Base-by-base conservation (phyloP, 177 flowering plant species). In the Telopea speciosissima region DNA sequence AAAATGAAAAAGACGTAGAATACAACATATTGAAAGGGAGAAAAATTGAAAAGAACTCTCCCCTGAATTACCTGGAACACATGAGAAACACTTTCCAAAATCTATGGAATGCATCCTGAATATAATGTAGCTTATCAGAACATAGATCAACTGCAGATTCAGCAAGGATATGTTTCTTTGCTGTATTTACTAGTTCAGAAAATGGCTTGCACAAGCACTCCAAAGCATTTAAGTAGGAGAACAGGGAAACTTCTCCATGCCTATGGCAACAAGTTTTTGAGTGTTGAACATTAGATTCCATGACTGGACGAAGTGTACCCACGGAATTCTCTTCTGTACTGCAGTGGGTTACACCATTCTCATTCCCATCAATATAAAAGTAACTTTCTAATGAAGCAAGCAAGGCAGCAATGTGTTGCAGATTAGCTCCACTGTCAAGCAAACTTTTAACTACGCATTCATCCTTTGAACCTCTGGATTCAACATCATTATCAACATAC, bases 131-230 rank as follows among this genome's bases (percentile, higher is more conserved):
- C 45, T 71, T 70, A 8, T 72, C 9, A 42, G 73, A 63, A 73
- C 45, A 59, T n/a, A 79, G 61, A 74, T 74, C 33, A 59, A 8
- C 77, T 72, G 79, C 84, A 33, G 67, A 67, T 79, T 78, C 87
- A 56, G 68, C 31, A 36, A 86, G 28, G 66, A 88, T 74, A 63
- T 78, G 77, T 68, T 79, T 83, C 72, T 81, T 81, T 63, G 75
- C 78, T 44, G 75, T 78, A 76, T 77, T 77, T 42, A 90, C 81
- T 36, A 78, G 72, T 23, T 89, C 91, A 62, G 90, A 83, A 68
- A 94, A 84, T 58, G 93, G 89, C 70, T 80, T 76, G 72, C 95
- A 90, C 75, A 92, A 77, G 75, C 87, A 90, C 67, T 79, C 79
- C 78, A 92, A 70, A 22, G 93, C 92, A 73, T 81, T 77, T 65